phyloP scores from a whole-genome alignment of 1,139 yeast species.

The Zhuliangozyma blackwelliae region DNA sequence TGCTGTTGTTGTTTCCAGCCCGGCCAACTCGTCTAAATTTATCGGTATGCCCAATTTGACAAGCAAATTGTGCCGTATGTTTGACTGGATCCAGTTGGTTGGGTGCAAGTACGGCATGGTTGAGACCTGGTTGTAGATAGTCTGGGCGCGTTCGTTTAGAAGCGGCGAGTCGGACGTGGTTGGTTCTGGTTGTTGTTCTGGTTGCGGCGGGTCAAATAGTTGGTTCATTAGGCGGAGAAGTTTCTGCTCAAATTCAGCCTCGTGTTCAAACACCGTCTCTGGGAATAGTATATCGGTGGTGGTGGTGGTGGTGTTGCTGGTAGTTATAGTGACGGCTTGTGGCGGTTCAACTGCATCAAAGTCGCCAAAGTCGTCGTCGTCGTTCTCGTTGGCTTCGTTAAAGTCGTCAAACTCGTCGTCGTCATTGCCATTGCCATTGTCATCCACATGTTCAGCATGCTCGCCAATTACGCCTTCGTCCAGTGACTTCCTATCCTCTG shows the following conservation, averaged over 20 bases:
- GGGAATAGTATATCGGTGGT: no score
- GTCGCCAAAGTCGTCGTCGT: conserved; percentile 36
- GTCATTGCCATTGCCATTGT: no score
- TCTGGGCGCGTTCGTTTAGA: conserved; percentile 23
- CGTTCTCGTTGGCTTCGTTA: conserved; percentile 13
- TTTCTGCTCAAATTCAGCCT: conserved; percentile 3
- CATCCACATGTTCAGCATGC: no score
- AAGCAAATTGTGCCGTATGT: conserved; percentile 52
- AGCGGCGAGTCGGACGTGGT: conserved; percentile 5
- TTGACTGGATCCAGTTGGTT: conserved; percentile 56
- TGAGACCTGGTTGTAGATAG: conserved; percentile 32
- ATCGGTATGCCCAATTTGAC: conserved; percentile 58
- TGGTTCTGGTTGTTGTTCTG: background rate
- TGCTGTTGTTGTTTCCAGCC: background rate
- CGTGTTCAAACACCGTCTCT: no score
- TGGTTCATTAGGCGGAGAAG: conserved; percentile 18
- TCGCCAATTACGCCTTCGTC: no score
- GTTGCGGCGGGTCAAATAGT: conserved; percentile 12
- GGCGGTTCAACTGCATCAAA: conserved; percentile 30
- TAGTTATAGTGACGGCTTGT: no score
- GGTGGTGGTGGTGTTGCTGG: no score
- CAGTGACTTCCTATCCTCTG: no score
- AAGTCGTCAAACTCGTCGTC: conserved; percentile 10
- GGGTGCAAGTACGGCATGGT: conserved; percentile 43
- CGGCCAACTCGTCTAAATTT: conserved; percentile 46